These are phyloP conservation scores for Arthrinium puccinioides DNA, from an alignment of 2,329 filamentous ascomycete species.

Conservation along the genomic window DNA sequence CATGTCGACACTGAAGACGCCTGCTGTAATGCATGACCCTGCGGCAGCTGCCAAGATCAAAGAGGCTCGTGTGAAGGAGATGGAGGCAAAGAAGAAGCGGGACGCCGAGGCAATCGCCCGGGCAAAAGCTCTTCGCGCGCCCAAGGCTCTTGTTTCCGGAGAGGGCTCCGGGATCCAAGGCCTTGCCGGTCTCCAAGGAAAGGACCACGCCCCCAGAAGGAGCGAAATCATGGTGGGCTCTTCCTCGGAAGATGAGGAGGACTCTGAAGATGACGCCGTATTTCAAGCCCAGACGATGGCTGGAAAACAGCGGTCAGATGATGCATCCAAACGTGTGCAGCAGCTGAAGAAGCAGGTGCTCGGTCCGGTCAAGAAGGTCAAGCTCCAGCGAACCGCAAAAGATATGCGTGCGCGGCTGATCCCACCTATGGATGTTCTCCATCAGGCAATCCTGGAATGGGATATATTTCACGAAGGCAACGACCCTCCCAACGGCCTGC, in stretches of 20 bases:
- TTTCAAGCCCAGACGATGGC: slow-evolving; percentile 40
- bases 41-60: slow-evolving; percentile 52
- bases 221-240: slow-evolving; percentile 89
- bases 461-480: slow-evolving; percentile 88
- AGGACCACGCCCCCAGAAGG: slow-evolving; percentile 67
- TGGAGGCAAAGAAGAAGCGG: slow-evolving; percentile 65
- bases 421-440: slow-evolving; percentile 78
- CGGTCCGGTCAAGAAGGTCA: slow-evolving; percentile 76
- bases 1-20: slow-evolving; percentile 4
- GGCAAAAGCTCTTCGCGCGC: slow-evolving; percentile 53
- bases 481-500: slow-evolving; percentile 70
- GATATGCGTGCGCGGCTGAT: slow-evolving; percentile 91
- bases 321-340: slow-evolving; percentile 38
- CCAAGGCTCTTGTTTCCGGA: slow-evolving; percentile 51
- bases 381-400: slow-evolving; percentile 73
- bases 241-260: slow-evolving; percentile 67
- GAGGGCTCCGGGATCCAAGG: slow-evolving; percentile 73
- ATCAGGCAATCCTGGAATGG: slow-evolving; percentile 84
- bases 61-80: slow-evolving; percentile 66
- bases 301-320: slow-evolving; percentile 38
- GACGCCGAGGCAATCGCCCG: slow-evolving; percentile 66
- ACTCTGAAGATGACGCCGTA: slow-evolving; percentile 52
- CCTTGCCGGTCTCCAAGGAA: slow-evolving; percentile 62
- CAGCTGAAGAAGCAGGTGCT: slow-evolving; percentile 49
- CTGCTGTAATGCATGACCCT: slow-evolving; percentile 15